These are phyloP conservation scores for Novymonas esmeraldas DNA, from an alignment of 208 protist species.

Conservation along the genomic window DNA sequence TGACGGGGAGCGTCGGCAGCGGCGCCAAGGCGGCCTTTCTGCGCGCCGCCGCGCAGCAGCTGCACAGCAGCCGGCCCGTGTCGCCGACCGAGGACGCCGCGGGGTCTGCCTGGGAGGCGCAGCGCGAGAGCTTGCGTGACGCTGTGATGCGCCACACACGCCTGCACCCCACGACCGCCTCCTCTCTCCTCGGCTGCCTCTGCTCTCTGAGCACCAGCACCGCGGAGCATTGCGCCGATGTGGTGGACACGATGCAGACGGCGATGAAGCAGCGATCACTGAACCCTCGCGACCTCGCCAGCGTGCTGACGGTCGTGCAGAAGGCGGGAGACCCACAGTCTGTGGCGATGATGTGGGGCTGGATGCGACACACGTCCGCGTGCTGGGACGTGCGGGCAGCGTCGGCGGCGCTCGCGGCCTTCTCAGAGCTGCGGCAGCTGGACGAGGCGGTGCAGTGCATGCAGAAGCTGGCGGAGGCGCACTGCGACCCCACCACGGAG, in stretches of 20 bases:
- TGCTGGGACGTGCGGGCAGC: constrained; percentile 64
- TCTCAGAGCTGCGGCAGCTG: constrained; percentile 38
- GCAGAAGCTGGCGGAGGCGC: constrained; percentile 61
- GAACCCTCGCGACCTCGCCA: constrained; percentile 55
- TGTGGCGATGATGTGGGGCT: constrained; percentile 62
- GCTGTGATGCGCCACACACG: constrained; percentile 48
- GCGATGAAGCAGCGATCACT: constrained; percentile 50
- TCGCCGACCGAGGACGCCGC: not conserved
- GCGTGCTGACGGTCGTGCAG: constrained; percentile 52
- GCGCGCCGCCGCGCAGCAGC: constrained; percentile 21
- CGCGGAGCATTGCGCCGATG: constrained; percentile 34
- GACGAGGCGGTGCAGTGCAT: constrained; percentile 65
- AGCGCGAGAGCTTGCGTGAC: constrained; percentile 35
- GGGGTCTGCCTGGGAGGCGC: not conserved
- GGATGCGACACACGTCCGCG: constrained; percentile 84
- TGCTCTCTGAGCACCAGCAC: constrained; percentile 41
- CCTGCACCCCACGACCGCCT: constrained; percentile 41
- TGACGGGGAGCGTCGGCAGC: constrained; percentile 29
- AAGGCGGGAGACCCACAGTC: constrained; percentile 29
- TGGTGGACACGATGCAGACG: constrained; percentile 46
- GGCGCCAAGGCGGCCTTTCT: constrained; percentile 36
- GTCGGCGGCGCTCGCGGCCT: constrained; percentile 60
- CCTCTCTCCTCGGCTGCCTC: constrained; percentile 49
- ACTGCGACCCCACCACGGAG: constrained; percentile 42
- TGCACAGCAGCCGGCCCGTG: not conserved